Conservation (phyloP, 495 filamentous ascomycete species). For the Aspergillus indologenus region DNA sequence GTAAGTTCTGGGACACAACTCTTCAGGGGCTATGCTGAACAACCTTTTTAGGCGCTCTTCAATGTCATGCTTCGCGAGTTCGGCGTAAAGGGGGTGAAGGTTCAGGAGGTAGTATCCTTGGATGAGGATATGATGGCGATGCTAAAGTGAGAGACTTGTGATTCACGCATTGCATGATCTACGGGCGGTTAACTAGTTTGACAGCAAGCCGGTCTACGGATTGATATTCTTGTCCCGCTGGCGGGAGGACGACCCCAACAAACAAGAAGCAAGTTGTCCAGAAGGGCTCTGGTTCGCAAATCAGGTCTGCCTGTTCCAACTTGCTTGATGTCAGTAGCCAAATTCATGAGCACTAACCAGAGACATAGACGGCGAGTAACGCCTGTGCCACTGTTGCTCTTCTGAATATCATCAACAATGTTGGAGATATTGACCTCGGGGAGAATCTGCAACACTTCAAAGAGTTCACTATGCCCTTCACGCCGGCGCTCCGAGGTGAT, state of each 20-base stretch:
- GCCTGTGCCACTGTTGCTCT: conserved; percentile 86
- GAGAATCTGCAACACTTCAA: conserved; percentile 66
- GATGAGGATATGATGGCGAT: conserved; percentile 64
- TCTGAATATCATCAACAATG: conserved; percentile 89
- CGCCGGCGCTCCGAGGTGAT: conserved; percentile 71
- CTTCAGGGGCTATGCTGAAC: background rate
- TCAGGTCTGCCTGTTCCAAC: conserved; percentile 53
- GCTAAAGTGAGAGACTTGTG: conserved; percentile 52
- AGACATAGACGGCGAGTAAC: conserved; percentile 64
- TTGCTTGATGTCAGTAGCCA: background rate
- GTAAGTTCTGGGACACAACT: conserved; percentile 41
- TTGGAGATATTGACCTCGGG: conserved; percentile 60
- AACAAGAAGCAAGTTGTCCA: conserved; percentile 58
- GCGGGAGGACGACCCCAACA: conserved; percentile 55
- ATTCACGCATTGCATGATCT: background rate
- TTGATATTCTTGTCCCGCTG: conserved; percentile 81
- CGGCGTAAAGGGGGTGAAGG: conserved; percentile 67
- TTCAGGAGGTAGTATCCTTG: conserved; percentile 74
- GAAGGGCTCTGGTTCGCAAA: conserved; percentile 90
- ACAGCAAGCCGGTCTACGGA: conserved; percentile 70
- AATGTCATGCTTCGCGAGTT: conserved; percentile 77
- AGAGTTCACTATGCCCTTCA: conserved; percentile 61
- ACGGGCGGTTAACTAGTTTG: conserved; percentile 10
- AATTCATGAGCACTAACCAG: conserved; percentile 11
- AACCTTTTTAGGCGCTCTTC: conserved; percentile 63